Evolutionary conservation across 2,329 filamentous ascomycete species (phyloP).

Genomic region (Fusarium tupiense): DNA sequence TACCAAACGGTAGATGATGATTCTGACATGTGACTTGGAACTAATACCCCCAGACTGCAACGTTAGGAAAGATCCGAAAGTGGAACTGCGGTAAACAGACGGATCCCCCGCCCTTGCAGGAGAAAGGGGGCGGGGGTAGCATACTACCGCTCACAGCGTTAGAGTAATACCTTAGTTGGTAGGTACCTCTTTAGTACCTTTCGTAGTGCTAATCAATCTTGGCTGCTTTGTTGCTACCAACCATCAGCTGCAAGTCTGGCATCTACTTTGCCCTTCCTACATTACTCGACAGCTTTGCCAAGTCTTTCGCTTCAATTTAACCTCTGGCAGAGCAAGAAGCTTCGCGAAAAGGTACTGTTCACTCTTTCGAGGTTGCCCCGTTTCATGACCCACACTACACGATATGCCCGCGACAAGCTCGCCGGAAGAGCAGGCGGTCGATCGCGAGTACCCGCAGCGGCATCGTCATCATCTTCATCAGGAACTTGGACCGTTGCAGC

Average conservation of each 20-base stretch:
- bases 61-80: background rate
- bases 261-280: background rate
- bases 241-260: background rate
- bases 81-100: background rate
- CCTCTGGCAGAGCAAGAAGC: constrained; percentile 17
- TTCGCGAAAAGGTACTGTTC: constrained; percentile 27
- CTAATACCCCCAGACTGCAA: constrained; percentile 30
- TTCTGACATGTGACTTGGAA: constrained; percentile 26
- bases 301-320: constrained; percentile 26
- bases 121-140: constrained; percentile 7
- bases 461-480: constrained; percentile 28
- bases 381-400: constrained; percentile 43
- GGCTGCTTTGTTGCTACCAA: background rate
- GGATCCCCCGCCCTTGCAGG: constrained; percentile 14
- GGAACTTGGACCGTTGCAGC: constrained; percentile 25
- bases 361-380: constrained; percentile 5
- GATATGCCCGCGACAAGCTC: constrained; percentile 40
- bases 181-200: background rate
- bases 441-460: constrained; percentile 33
- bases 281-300: constrained; percentile 14
- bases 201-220: background rate
- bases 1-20: background rate
- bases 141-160: background rate
- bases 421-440: constrained; percentile 33
- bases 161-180: background rate